Evolutionary conservation across 208 protist genomes (phyloP).

Genomic region (Angomonas ambiguus): DNA sequence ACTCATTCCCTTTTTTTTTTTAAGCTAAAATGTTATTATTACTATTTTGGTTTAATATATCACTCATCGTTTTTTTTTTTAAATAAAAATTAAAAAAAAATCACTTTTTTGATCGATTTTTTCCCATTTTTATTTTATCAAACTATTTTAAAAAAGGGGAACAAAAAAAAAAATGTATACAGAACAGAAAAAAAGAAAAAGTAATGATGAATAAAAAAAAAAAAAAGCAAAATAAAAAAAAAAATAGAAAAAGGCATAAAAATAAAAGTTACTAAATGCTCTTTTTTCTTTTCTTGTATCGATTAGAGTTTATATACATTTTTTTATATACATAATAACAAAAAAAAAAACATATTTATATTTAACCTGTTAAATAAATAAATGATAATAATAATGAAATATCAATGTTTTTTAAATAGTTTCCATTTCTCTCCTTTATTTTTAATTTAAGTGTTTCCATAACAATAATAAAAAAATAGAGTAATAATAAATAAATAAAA

Average conservation of each 20-base stretch:
- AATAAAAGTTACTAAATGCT: not conserved
- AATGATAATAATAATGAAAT: slow-evolving; percentile 2
- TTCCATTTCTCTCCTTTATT: slow-evolving; percentile 13
- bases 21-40: not conserved
- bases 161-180: not conserved
- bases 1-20: slow-evolving; percentile 11
- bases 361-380: not conserved
- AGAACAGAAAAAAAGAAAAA: not conserved
- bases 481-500: not conserved
- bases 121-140: too few relatives aligned
- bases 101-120: too few relatives aligned
- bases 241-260: not conserved
- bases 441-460: slow-evolving; percentile 10
- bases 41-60: not conserved
- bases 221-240: not conserved
- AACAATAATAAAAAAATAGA: not conserved
- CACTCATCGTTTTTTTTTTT: slow-evolving; percentile 1
- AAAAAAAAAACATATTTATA: slow-evolving; percentile 12
- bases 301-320: slow-evolving; percentile 11
- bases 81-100: too few relatives aligned
- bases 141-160: too few relatives aligned
- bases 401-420: not conserved
- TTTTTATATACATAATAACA: slow-evolving; percentile 5
- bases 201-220: not conserved
- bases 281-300: not conserved